Base-by-base conservation (phyloP, 1,139 yeast species). In the Suhomyces kunorum region DNA sequence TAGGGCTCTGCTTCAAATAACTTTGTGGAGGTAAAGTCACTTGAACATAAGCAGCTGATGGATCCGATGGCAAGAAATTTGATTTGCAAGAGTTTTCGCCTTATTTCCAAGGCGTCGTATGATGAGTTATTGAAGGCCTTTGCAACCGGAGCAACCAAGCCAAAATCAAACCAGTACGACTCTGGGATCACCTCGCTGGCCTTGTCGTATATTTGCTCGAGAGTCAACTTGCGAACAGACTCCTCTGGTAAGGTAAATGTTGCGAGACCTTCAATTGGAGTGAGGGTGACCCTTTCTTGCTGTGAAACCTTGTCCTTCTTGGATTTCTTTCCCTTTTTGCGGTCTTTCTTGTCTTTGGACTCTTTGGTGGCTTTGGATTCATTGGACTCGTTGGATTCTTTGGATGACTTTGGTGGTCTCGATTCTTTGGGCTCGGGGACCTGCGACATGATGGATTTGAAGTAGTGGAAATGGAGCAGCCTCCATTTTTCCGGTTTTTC, bases 1-100 rank as follows among this genome's bases (percentile, higher is more conserved):
- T 83, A 80, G 6, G 95, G 94, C 51, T 87, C 90, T 2, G 81
- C 70, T 47, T 85, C 89, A 51, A 87, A 80, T 15, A 89, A 68
- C 40, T 80, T 72, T 8, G 87, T 73, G 4, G 85, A 78, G 16
- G 86, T 76, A 29, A 76, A 74, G 29, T 81, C 78, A 38, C 69
- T 66, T 8, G 66, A 63, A 38, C 80, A 78, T 38, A 79, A 67
- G 49, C 81, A 76, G 17, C 74, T 61, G 2, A 71, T 64, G 38
- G 72, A 68, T 0, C 87, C 86, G 29, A 85, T 69, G 0, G 96
- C 81, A 39, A 78, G 67, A 51, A 86, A 78, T 58, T 87, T 88
- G 42, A 81, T 71, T 28, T 76, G 74, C 9, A 85, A 71, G 26
- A 90, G 66, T 41, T 78, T 70, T 35, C 75, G 74, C 50, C 96